phyloP scores from a whole-genome alignment of 2,329 filamentous ascomycete genomes.

The Neopestalotiopsis sp. region DNA sequence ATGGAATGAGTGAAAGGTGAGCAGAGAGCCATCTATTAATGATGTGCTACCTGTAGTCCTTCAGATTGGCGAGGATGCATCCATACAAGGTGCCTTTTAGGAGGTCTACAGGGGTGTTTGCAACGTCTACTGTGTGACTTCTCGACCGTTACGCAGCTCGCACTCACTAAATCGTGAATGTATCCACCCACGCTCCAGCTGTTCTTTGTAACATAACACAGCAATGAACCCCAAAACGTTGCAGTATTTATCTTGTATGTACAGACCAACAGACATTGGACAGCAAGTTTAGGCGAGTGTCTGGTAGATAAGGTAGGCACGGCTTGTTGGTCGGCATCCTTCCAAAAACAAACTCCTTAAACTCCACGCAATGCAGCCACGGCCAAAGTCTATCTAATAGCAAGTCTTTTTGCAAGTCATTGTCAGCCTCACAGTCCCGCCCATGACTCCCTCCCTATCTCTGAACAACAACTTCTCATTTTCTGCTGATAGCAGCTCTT shows the following conservation, averaged over 20 bases:
- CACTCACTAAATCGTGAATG: not conserved
- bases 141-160: not conserved
- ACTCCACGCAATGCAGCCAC: not conserved
- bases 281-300: not conserved
- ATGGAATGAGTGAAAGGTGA: not conserved
- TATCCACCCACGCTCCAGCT: not conserved
- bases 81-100: not conserved
- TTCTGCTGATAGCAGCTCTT: conserved; percentile 13
- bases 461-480: not conserved
- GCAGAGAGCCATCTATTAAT: not conserved
- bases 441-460: not conserved
- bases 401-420: not conserved
- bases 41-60: not conserved
- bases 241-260: not conserved
- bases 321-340: not conserved
- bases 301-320: not conserved
- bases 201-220: not conserved
- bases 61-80: not conserved
- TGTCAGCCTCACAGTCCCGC: not conserved
- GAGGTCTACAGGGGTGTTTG: not conserved
- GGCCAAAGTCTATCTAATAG: not conserved
- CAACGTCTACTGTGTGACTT: no score
- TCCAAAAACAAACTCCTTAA: not conserved
- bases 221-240: not conserved
- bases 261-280: not conserved